Evolutionary conservation across 2,329 filamentous ascomycete genomes (phyloP).

Genomic region (Cladosporium sp.): DNA sequence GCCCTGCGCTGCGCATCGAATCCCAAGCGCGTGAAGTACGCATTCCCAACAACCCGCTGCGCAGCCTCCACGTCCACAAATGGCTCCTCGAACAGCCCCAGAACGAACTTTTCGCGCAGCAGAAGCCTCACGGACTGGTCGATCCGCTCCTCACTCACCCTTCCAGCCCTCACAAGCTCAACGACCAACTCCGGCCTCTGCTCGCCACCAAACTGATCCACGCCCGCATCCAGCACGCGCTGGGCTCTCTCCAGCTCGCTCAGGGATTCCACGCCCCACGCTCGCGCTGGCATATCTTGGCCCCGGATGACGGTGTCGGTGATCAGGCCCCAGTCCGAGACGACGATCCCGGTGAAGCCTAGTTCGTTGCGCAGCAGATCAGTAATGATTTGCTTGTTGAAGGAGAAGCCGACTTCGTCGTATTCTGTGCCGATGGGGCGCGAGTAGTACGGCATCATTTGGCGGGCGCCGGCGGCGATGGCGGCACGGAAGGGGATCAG

Average conservation of each 20-base stretch:
- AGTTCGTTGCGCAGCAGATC: constrained; percentile 65
- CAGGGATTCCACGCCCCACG: constrained; percentile 46
- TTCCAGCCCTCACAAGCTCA: constrained; percentile 2
- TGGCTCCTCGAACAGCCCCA: constrained; percentile 48
- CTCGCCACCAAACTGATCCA: constrained; percentile 50
- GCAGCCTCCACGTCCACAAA: constrained; percentile 44
- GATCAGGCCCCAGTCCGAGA: constrained; percentile 57
- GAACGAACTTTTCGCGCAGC: constrained; percentile 45
- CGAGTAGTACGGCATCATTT: constrained; percentile 50
- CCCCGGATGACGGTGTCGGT: constrained; percentile 40
- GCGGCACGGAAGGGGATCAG: constrained; percentile 47
- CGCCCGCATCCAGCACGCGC: constrained; percentile 45
- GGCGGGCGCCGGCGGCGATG: constrained; percentile 43
- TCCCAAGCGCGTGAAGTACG: constrained; percentile 37
- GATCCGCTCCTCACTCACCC: constrained; percentile 36
- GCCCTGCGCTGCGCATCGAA: constrained; percentile 33
- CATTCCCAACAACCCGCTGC: constrained; percentile 38
- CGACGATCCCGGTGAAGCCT: constrained; percentile 62
- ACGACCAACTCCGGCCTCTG: constrained; percentile 33
- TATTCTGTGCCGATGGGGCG: constrained; percentile 41
- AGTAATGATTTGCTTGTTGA: constrained; percentile 55
- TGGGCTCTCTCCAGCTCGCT: constrained; percentile 37
- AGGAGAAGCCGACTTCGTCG: constrained; percentile 44
- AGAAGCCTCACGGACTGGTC: constrained; percentile 43
- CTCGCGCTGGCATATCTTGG: constrained; percentile 43